Conservation (phyloP, 2,329 filamentous ascomycete species). For the Onygenales sp. region DNA sequence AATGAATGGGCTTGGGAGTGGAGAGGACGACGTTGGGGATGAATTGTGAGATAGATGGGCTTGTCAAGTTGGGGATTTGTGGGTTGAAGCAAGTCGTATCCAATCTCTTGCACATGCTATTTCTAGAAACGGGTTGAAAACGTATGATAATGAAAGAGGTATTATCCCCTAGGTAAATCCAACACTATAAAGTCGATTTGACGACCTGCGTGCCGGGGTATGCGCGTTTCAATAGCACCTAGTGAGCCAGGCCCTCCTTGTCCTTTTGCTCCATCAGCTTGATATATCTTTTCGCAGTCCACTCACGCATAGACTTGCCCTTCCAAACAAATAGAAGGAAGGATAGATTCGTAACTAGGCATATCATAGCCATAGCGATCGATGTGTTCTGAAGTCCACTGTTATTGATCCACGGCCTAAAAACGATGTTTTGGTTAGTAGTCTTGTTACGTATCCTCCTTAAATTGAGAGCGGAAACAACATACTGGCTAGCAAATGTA, state of each 20-base stretch:
- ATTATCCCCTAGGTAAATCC: too few species aligned
- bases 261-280: constrained; percentile 7
- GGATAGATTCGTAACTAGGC: constrained; percentile 9
- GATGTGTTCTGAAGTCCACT: constrained; percentile 25
- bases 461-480: neutral
- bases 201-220: too few species aligned
- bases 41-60: too few species aligned
- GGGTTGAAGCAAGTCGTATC: neutral
- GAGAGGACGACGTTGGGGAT: neutral
- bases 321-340: constrained; percentile 11
- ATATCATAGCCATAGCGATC: constrained; percentile 22
- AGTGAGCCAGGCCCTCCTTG: neutral
- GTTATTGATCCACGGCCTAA: constrained; percentile 23
- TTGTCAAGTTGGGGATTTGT: too few species aligned
- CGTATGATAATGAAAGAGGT: too few species aligned
- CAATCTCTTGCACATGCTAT: neutral
- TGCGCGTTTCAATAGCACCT: neutral
- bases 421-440: neutral
- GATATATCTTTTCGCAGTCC: constrained; percentile 9
- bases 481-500: constrained; percentile 23
- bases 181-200: too few species aligned
- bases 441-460: neutral
- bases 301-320: constrained; percentile 9
- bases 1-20: neutral
- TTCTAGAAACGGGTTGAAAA: too few species aligned